Evolutionary conservation across 73 alveolate species (phyloP), one percentile per base, ranked within the genome.

Genomic region (Paramecium tetraurelia): DNA sequence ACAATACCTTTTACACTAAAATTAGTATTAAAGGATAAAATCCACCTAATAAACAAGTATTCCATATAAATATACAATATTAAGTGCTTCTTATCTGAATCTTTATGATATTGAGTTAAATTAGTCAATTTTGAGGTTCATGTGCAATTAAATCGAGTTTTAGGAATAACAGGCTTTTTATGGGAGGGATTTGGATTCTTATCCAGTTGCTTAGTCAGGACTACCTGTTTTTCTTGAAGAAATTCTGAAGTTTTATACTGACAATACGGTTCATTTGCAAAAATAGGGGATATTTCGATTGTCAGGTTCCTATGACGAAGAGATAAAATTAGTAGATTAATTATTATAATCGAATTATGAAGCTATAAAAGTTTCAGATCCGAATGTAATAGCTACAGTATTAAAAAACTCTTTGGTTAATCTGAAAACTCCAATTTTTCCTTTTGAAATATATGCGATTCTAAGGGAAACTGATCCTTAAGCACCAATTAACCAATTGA

Each of bases 141-240:
- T 80, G 18, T 80, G 46, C 7, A 48, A 46, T 22, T 7, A 18
- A 24, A 27, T 40, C 7, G 18, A 43, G 8, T 44, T 44, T 24
- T 80, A 72, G 12, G 21, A 44, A 41, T 9, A 80, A n/a, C 21
- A 44, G 46, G 29, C 90, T 3, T 80, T 80, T 46, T 80, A 80
- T 80, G 90, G 90, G 4, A 21, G 75, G 9, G 46, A 40, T 0
- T 31, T 80, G 12, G n/a, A 0, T 14, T 16, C 21, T 22, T 80
- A 80, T 35, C 90, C 90, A 2, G 43, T 80, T 16, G 90, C 35
- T 11, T 14, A 80, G 24, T 44, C 76, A 4, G 90, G 90, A 9
- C n/a, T 80, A 4, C 90, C 90, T 44, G 76, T 80, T 0, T 41
- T 80, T 24, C 41, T 80, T 21, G 90, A 80, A 46, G 90, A 80